Conservation (phyloP, 2,329 filamentous ascomycete species). For the Claviceps sp. region DNA sequence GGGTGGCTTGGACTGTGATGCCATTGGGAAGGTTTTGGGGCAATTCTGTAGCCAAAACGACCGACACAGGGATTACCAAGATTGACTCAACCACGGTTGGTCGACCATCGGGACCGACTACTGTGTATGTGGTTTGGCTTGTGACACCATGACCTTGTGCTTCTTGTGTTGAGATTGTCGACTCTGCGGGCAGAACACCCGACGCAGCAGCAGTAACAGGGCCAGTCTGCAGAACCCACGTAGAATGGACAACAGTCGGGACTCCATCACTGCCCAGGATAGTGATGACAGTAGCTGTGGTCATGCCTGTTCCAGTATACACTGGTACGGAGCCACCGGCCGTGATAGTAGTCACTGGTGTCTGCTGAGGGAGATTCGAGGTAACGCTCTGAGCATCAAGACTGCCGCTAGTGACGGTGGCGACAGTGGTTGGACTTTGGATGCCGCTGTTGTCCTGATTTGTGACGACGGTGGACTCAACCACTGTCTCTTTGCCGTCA, state of each 20-base stretch:
- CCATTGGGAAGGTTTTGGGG: constrained; percentile 7
- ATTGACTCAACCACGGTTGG: constrained; percentile 23
- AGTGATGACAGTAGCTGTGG: constrained; percentile 3
- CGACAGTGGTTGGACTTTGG: not conserved
- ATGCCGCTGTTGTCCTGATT: not conserved
- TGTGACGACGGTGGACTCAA: constrained; percentile 17
- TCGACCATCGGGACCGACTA: constrained; percentile 19
- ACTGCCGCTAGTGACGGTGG: constrained; percentile 1
- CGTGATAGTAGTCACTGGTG: constrained; percentile 7
- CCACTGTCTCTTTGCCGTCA: constrained; percentile 16
- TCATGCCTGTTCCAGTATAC: constrained; percentile 4
- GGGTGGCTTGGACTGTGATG: constrained; percentile 2
- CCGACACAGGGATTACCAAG: constrained; percentile 15
- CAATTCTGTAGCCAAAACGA: constrained; percentile 5
- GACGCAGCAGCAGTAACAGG: constrained; percentile 3
- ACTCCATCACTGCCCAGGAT: constrained; percentile 5
- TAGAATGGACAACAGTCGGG: constrained; percentile 6
- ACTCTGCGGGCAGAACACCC: constrained; percentile 1
- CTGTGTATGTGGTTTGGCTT: constrained; percentile 12
- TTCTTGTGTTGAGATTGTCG: constrained; percentile 1
- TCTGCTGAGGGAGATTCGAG: not conserved
- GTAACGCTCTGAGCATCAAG: constrained; percentile 1
- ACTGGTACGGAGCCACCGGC: constrained; percentile 1
- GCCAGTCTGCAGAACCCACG: constrained; percentile 4
- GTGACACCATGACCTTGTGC: constrained; percentile 6